Evolutionary conservation across 345 rosid genomes (phyloP).

Genomic region (Nephelium lappaceum): DNA sequence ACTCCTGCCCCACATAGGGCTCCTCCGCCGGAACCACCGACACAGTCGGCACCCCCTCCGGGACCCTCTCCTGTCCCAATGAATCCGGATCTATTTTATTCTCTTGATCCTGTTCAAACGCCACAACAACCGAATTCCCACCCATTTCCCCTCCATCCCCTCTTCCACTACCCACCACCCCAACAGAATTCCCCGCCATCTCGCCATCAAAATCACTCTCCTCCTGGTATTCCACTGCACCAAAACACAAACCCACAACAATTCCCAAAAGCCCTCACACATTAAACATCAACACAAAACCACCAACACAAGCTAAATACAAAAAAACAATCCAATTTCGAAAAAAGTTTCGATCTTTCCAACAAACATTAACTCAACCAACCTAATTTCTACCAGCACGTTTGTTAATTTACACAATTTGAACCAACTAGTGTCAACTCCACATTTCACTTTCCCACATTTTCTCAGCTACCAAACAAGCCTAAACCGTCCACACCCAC

Average conservation of each 20-base stretch:
- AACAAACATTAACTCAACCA: background rate
- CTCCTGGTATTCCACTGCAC: conserved; percentile 81
- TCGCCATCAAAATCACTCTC: conserved; percentile 59
- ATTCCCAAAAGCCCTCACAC: background rate
- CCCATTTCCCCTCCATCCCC: conserved; percentile 52
- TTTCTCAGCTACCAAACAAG: conserved; percentile 22
- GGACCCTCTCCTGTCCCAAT: conserved; percentile 31
- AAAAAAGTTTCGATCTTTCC: background rate
- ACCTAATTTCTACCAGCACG: background rate
- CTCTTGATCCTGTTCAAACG: conserved; percentile 40
- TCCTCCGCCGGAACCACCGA: conserved; percentile 50
- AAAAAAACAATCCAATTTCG: background rate
- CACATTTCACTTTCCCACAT: background rate
- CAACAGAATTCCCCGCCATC: conserved; percentile 45
- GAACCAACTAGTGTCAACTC: background rate
- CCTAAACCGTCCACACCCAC: background rate
- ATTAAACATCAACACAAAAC: background rate
- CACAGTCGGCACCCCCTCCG: conserved; percentile 35
- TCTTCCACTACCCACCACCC: conserved; percentile 32
- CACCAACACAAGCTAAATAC: background rate
- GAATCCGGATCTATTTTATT: conserved; percentile 55
- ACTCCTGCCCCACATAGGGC: conserved; percentile 86
- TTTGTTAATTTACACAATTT: background rate
- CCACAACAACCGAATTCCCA: conserved; percentile 50
- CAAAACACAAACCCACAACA: conserved; percentile 7